phyloP scores from a whole-genome alignment of 352 stramenopile genomes.

The Pelagophyceae sp. region DNA sequence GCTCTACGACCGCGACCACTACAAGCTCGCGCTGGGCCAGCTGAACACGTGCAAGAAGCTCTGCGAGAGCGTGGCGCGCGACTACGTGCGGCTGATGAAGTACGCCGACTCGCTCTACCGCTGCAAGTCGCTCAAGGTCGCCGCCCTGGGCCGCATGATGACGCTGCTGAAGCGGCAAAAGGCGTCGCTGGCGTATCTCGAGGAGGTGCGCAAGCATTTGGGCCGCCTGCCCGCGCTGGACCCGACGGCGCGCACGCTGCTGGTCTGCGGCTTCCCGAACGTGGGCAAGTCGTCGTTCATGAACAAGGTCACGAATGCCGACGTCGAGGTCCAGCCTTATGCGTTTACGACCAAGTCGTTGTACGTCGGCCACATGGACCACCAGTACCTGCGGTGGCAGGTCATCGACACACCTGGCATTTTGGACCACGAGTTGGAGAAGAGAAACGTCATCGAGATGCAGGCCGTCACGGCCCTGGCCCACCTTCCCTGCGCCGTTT shows the following conservation, averaged over 20 bases:
- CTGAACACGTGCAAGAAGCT: conserved; percentile 96
- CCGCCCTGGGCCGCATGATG: conserved; percentile 96
- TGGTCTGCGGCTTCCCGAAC: conserved; percentile 97
- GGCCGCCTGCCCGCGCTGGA: conserved; percentile 95
- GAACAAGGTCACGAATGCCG: conserved; percentile 99
- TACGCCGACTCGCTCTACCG: conserved; percentile 98
- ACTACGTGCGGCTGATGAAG: conserved; percentile 99
- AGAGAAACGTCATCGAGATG: conserved; percentile 99
- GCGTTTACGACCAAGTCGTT: conserved; percentile 99
- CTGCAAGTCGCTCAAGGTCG: conserved; percentile 99
- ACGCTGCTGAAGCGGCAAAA: conserved; percentile 99
- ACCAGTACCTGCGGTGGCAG: conserved; percentile 98
- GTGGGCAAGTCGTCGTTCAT: conserved; percentile 99
- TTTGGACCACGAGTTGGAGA: conserved; percentile 95
- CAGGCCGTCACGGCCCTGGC: conserved; percentile 97
- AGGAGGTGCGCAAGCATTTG: conserved; percentile 92
- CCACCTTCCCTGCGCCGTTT: conserved; percentile 94
- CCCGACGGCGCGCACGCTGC: conserved; percentile 94
- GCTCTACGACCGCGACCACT: conserved; percentile 99
- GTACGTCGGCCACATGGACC: conserved; percentile 99
- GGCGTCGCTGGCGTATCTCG: conserved; percentile 91
- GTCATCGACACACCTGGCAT: conserved; percentile 99
- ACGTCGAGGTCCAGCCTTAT: conserved; percentile 98
- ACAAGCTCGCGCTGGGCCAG: conserved; percentile 98
- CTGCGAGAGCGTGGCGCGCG: conserved; percentile 91